Base-by-base conservation (phyloP, 805 yeast genomes). In the Pichia insulana region DNA sequence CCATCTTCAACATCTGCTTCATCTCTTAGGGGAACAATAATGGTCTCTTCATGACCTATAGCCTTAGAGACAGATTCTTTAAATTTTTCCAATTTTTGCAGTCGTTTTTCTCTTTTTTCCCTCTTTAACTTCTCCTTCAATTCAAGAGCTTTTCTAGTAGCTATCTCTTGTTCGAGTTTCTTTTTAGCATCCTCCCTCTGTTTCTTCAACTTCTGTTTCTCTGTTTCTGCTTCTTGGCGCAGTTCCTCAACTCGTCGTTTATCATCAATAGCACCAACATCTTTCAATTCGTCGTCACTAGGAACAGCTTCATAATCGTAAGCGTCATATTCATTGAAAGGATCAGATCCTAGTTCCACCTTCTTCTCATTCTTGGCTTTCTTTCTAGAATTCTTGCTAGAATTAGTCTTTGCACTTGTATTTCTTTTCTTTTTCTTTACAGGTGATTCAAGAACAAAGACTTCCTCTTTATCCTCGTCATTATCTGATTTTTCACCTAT, bases 221-320 rank as follows among this genome's bases (percentile, higher is more conserved):
- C 43, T 50, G 51, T 42, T 54, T 48, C 38, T 52, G 53, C 39
- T 50, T 43, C 47, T 57, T 54, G 46, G 50, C 53, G 27, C 49
- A 51, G 43, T 57, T 52, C 48, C 50, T 47, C 34, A 52, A 49
- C 45, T 51, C 55, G 45, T 55, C 50, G 36, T 56, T 51, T 49
- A 56, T 54, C 44, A 36, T 53, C 43, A 42, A 35, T 37, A 16
- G 27, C 32, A 12, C 12, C 8, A n/a, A n/a, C 5, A 15, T 33
- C 22, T 25, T 12, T 25, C 43, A 16, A 30, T 15, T 34, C n/a
- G n/a, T n/a, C n/a, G n/a, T n/a, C n/a, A n/a, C n/a, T n/a, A n/a
- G n/a, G n/a, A n/a, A n/a, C n/a, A n/a, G n/a, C 13, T 20, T 35
- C 28, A n/a, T 30, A 13, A 10, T 34, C 17, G 8, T 27, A 20